A percentile compares a stretch with the other conserved stretches of the same genome.
phyloP scores from a whole-genome alignment of 2,329 filamentous ascomycete genomes.

The Basipetospora sp. region DNA sequence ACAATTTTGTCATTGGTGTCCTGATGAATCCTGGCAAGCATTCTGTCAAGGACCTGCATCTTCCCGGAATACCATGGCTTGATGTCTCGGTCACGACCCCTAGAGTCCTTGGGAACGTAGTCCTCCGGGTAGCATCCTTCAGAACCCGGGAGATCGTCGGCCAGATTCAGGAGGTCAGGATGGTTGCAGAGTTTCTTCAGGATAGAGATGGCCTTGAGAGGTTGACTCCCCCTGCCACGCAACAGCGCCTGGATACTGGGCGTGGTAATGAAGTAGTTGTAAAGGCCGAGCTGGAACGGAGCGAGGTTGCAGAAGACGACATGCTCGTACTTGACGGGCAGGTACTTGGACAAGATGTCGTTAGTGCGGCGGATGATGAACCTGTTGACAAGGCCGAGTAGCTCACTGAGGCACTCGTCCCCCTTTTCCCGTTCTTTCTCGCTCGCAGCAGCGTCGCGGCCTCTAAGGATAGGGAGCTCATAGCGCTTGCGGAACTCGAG shows the following conservation, averaged over 20 bases:
- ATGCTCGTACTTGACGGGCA: slow-evolving; percentile 97
- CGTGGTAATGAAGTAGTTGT: slow-evolving; percentile 93
- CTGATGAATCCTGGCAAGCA: slow-evolving; percentile 86
- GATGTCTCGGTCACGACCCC: slow-evolving; percentile 80
- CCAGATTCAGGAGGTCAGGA: slow-evolving; percentile 74
- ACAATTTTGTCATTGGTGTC: slow-evolving; percentile 99
- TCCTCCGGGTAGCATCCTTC: slow-evolving; percentile 71
- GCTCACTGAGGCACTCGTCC: slow-evolving; percentile 66
- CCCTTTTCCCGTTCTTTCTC: slow-evolving; percentile 71
- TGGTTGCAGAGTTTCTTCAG: slow-evolving; percentile 98
- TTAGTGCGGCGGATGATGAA: slow-evolving; percentile 97
- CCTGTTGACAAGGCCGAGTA: slow-evolving; percentile 80
- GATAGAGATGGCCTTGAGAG: slow-evolving; percentile 88
- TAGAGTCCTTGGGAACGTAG: slow-evolving; percentile 72
- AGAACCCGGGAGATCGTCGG: slow-evolving; percentile 72
- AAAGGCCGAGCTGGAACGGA: slow-evolving; percentile 81
- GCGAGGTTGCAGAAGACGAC: slow-evolving; percentile 95
- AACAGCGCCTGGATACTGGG: slow-evolving; percentile 86
- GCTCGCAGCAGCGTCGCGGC: slow-evolving; percentile 77
- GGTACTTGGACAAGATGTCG: slow-evolving; percentile 92
- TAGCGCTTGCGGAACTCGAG: slow-evolving; percentile 87
- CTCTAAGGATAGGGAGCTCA: slow-evolving; percentile 80
- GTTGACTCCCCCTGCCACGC: slow-evolving; percentile 86
- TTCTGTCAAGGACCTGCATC: slow-evolving; percentile 94
- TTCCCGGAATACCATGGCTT: slow-evolving; percentile 96